A percentile compares a stretch with the other conserved stretches of the same genome.
These are phyloP conservation scores for Pythium dissimile DNA, from an alignment of 352 stramenopile species.

Conservation along the genomic window DNA sequence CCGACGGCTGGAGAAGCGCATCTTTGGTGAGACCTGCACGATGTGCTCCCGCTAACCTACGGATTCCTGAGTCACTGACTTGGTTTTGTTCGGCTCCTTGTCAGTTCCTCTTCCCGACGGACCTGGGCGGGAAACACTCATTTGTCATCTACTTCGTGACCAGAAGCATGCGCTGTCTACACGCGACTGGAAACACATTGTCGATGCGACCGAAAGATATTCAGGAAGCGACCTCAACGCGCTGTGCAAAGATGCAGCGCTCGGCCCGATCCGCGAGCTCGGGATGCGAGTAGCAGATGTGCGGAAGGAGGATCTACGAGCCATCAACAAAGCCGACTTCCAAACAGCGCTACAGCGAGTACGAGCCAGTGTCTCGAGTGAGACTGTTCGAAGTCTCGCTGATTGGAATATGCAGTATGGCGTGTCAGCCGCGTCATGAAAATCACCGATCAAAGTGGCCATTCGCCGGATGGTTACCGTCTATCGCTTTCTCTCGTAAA, in stretches of 20 bases:
- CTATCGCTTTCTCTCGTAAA: constrained; percentile 83
- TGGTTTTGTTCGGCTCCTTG: no score
- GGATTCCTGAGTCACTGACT: no score
- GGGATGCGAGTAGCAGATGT: constrained; percentile 54
- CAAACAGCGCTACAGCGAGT: constrained; percentile 47
- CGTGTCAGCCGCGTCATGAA: constrained; percentile 40
- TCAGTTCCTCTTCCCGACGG: constrained; percentile 72
- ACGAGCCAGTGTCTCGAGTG: constrained; percentile 64
- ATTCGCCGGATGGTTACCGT: constrained; percentile 1
- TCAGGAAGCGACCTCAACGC: constrained; percentile 90
- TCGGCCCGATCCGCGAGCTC: constrained; percentile 87
- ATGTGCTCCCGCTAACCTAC: background rate
- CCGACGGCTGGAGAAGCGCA: constrained; percentile 80
- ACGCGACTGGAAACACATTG: constrained; percentile 65
- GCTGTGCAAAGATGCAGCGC: constrained; percentile 92
- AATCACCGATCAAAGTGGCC: background rate
- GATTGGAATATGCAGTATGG: constrained; percentile 71
- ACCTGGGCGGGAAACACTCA: constrained; percentile 45
- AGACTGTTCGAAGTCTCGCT: constrained; percentile 48
- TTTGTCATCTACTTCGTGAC: constrained; percentile 49
- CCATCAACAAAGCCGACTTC: constrained; percentile 61
- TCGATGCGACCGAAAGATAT: constrained; percentile 76
- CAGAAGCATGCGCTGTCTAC: constrained; percentile 53
- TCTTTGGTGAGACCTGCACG: constrained; percentile 61
- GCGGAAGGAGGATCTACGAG: constrained; percentile 55